A percentile compares a stretch with the other conserved stretches of the same genome.
phyloP scores from a whole-genome alignment of 495 filamentous ascomycete species.

The Penicillium silybi region DNA sequence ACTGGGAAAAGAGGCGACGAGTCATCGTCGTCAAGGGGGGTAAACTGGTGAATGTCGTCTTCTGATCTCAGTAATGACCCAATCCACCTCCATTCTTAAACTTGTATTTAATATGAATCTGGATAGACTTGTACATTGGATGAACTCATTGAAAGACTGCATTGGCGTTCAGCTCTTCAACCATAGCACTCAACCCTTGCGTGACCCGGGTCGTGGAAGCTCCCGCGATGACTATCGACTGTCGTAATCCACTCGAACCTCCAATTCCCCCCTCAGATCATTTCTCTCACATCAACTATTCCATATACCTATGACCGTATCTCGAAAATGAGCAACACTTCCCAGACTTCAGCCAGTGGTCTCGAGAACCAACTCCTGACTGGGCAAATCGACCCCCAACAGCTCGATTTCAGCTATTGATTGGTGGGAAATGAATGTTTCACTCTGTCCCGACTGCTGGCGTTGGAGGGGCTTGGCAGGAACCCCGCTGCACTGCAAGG shows the following conservation, averaged over 20 bases:
- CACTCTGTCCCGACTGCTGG: not conserved
- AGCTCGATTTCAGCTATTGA: not conserved
- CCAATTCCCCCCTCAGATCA: too few relatives aligned
- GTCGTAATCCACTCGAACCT: too few relatives aligned
- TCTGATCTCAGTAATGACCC: slow-evolving; percentile 17
- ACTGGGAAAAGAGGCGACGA: slow-evolving; percentile 42
- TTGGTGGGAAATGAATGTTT: not conserved
- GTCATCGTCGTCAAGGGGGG: slow-evolving; percentile 47
- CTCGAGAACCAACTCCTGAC: too few relatives aligned
- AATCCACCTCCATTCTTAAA: not conserved
- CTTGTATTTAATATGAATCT: not conserved
- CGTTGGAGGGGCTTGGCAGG: not conserved
- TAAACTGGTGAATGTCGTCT: slow-evolving; percentile 48
- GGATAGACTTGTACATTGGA: slow-evolving; percentile 5
- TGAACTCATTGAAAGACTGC: not conserved
- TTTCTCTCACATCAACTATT: too few relatives aligned
- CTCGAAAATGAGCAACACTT: too few relatives aligned
- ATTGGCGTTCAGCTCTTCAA: not conserved
- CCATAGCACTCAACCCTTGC: too few relatives aligned
- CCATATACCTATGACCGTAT: too few relatives aligned
- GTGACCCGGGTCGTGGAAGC: too few relatives aligned
- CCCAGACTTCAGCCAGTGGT: too few relatives aligned
- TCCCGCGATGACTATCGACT: too few relatives aligned
- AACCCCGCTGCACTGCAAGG: not conserved
- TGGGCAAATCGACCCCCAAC: too few relatives aligned